These are phyloP conservation scores for Linnemannia schmuckeri DNA, from an alignment of 192 early-diverging fungal species.

Conservation along the genomic window DNA sequence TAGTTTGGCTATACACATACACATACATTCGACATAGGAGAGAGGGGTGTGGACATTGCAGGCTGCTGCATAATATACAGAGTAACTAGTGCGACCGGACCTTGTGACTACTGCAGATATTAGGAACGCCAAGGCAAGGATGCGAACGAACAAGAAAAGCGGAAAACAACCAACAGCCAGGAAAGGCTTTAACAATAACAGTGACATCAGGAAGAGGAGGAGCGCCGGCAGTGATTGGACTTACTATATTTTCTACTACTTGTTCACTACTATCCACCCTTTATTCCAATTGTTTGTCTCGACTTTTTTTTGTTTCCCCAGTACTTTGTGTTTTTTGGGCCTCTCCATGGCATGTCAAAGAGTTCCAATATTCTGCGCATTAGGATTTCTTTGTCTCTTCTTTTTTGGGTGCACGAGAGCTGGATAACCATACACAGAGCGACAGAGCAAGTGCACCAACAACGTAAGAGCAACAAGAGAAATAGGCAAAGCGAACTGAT, in stretches of 20 bases:
- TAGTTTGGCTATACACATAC: slow-evolving; percentile 2
- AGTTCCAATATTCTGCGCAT: too few relatives aligned
- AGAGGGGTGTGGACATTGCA: slow-evolving; percentile 8
- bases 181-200: not conserved
- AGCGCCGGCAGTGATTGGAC: too few relatives aligned
- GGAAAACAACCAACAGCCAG: not conserved
- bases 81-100: not conserved
- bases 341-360: too few relatives aligned
- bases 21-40: not conserved
- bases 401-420: too few relatives aligned
- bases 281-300: too few relatives aligned
- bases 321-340: too few relatives aligned
- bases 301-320: too few relatives aligned
- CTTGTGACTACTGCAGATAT: not conserved
- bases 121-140: not conserved
- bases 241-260: too few relatives aligned
- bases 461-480: not conserved
- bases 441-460: not conserved
- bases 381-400: too few relatives aligned
- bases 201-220: too few relatives aligned
- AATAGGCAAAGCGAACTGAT: not conserved
- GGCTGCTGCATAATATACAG: not conserved
- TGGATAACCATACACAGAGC: not conserved
- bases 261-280: too few relatives aligned
- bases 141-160: not conserved